phyloP scores from a whole-genome alignment of 148 eudicot genomes.

The Spergularia marina region DNA sequence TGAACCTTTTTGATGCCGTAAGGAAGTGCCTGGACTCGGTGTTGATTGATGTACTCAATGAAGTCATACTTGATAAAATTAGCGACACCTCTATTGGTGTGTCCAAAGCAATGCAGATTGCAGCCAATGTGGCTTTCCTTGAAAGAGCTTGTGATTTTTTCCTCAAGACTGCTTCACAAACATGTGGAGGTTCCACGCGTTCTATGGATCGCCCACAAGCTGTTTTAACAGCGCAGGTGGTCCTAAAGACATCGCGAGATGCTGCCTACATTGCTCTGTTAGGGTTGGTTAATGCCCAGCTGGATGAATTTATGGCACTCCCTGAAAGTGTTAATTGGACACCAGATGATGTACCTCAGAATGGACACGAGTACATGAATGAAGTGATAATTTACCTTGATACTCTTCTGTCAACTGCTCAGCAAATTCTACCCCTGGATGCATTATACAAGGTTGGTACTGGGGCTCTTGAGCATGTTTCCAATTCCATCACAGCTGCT shows the following conservation, averaged over 20 bases:
- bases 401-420: conserved; percentile 76
- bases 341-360: conserved; percentile 61
- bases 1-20: conserved; percentile 61
- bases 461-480: conserved; percentile 89
- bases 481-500: conserved; percentile 61
- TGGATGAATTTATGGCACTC: conserved; percentile 67
- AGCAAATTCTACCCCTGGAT: conserved; percentile 76
- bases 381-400: conserved; percentile 77
- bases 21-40: conserved; percentile 77
- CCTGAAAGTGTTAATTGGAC: conserved; percentile 77
- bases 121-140: conserved; percentile 78
- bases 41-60: conserved; percentile 76
- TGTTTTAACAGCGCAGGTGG: conserved; percentile 70
- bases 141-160: conserved; percentile 90
- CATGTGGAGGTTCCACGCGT: conserved; percentile 65
- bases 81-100: conserved; percentile 62
- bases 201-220: conserved; percentile 58
- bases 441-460: conserved; percentile 81
- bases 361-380: conserved; percentile 58
- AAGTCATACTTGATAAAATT: conserved; percentile 59
- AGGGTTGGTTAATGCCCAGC: conserved; percentile 57
- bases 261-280: conserved; percentile 75
- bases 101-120: conserved; percentile 90
- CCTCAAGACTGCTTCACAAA: conserved; percentile 68
- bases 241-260: conserved; percentile 79